Evolutionary conservation across 768 basidiomycete genomes (phyloP), one percentile per base, ranked within the genome.

Genomic region (Imleria badia): DNA sequence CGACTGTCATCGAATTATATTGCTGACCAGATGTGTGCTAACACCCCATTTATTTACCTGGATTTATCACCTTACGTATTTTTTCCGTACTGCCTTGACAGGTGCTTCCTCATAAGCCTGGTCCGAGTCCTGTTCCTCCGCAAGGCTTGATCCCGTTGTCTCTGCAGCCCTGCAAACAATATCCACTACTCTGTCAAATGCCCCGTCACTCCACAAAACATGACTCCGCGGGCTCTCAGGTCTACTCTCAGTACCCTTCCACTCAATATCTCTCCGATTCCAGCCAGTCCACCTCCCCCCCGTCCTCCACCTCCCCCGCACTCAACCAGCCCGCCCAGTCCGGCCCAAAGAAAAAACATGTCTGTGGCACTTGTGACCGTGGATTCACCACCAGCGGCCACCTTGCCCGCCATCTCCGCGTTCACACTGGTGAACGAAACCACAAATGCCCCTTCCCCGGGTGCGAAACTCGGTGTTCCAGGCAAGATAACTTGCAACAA

Each of bases 381-480:
- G 80, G 82, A 1, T 95, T 95, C 72, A 91, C 91, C 50, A 95
- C 93, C 23, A 87, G 86, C 56, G 94, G 93, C 17, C 93, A 95
- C 69, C 80, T 95, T 19, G 89, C 92, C 1, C 82, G 93, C 44
- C 93, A 95, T 66, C 80, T 87, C n/a, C 78, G 91, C 51, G 87
- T 94, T 13, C 93, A 95, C 73, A 95, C 93, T 15, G 93, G 93
- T 38, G 93, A 94, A 65, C 81, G 91, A 58, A 94, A 94, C 72
- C 91, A 94, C 75, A 89, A 85, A 55, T 96, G 93, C 66, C 93
- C 94, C 33, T 95, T 92, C 75, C 93, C 94, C n/a, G 93, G 92
- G 22, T 96, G 93, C 69, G 90, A 94, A 63, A 94, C 92, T 2
- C 80, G 89, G 17, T 95, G 94, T 61, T 92, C 90, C 12, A 77